A percentile compares a stretch with the other conserved stretches of the same genome.
Evolutionary conservation across 2,329 filamentous ascomycete genomes (phyloP).

Genomic region (Talaromyces sp.): DNA sequence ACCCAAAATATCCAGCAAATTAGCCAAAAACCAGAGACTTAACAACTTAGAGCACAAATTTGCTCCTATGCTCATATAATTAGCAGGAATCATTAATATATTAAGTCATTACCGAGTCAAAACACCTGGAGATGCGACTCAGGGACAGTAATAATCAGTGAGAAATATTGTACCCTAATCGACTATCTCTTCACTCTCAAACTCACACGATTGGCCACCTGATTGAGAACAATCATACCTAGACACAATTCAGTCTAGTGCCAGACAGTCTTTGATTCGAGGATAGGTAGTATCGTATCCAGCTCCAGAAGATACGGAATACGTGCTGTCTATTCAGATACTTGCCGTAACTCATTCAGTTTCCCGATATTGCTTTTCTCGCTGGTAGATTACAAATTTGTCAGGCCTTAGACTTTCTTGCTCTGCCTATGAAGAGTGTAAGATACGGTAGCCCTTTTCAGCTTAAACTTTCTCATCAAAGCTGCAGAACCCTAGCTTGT

Average conservation of each 20-base stretch:
- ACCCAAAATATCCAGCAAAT: no score
- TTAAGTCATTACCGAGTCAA: background rate
- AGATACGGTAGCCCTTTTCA: background rate
- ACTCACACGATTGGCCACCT: background rate
- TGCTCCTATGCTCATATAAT: no score
- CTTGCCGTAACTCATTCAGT: background rate
- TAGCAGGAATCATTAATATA: background rate
- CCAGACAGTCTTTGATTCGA: background rate
- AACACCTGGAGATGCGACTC: background rate
- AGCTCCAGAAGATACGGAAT: background rate
- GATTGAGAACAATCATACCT: background rate
- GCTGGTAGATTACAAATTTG: background rate
- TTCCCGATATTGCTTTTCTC: background rate
- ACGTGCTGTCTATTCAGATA: background rate
- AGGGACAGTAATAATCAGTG: background rate
- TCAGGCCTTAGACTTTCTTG: background rate
- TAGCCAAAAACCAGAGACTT: no score
- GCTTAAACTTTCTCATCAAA: background rate
- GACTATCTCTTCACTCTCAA: background rate
- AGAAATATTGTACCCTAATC: no score
- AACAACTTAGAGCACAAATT: no score
- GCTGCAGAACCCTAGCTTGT: background rate
- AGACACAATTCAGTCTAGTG: background rate
- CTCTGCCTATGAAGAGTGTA: background rate
- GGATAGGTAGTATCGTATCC: background rate